Evolutionary conservation across 2,329 filamentous ascomycete species (phyloP).

Genomic region (Pestalotiopsis sp.): DNA sequence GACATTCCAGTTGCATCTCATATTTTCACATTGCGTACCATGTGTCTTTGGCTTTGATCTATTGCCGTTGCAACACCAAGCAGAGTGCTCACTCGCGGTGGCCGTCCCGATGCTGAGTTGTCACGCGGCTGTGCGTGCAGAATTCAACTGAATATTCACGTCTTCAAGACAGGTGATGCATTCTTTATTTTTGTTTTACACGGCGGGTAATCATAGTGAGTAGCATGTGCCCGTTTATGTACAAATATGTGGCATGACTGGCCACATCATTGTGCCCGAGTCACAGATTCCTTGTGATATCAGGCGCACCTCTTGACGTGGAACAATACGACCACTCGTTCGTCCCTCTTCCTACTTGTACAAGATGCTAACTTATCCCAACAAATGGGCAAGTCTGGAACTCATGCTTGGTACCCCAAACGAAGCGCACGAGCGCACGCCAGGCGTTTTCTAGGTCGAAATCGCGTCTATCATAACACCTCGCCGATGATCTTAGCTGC

Average conservation of each 20-base stretch:
- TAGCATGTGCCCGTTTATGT: constrained; percentile 13
- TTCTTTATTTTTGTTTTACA: constrained; percentile 2
- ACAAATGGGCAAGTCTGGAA: neutral
- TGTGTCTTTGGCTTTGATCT: no score
- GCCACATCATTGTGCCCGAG: neutral
- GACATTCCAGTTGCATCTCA: no score
- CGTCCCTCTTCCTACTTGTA: constrained; percentile 4
- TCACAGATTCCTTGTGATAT: no score
- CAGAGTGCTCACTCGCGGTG: no score
- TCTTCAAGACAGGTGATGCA: constrained; percentile 6
- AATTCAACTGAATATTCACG: neutral
- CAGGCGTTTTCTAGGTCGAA: constrained; percentile 7
- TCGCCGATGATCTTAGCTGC: constrained; percentile 98
- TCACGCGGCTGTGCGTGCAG: no score
- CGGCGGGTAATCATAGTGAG: neutral
- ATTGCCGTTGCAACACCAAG: no score
- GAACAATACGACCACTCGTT: neutral
- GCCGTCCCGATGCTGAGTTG: no score
- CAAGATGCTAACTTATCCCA: neutral
- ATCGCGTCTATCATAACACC: constrained; percentile 64
- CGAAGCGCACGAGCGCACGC: neutral
- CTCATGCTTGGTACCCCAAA: neutral
- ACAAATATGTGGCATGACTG: constrained; percentile 6
- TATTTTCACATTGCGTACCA: no score
- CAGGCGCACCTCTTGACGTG: neutral